Percentiles rank a stretch among this genome's conserved stretches.
These are phyloP conservation scores for Malassezia brasiliensis DNA, from an alignment of 1,284 basidiomycete species.

Conservation along the genomic window DNA sequence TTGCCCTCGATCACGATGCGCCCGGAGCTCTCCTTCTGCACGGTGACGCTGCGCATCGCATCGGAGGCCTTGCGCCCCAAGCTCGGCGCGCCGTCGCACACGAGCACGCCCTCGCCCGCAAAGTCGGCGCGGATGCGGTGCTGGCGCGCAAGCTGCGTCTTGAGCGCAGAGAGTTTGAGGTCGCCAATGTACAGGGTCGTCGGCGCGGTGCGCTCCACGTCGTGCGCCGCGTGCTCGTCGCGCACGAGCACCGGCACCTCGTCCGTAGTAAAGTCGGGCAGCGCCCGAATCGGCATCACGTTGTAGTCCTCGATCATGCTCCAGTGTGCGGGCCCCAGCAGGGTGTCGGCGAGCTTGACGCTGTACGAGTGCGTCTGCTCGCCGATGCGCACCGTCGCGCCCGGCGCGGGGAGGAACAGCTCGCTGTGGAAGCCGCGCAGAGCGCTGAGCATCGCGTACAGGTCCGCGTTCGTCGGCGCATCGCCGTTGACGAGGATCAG, in stretches of 20 bases:
- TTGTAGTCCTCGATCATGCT: slow-evolving; percentile 97
- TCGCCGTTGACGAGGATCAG: slow-evolving; percentile 42
- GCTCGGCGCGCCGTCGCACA: slow-evolving; percentile 26
- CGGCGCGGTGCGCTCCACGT: slow-evolving; percentile 4
- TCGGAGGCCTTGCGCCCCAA: not conserved
- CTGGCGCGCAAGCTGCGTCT: slow-evolving; percentile 20
- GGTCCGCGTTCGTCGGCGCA: slow-evolving; percentile 17
- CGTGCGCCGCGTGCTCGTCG: not conserved
- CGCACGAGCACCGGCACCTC: slow-evolving; percentile 51
- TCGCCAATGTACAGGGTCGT: slow-evolving; percentile 45
- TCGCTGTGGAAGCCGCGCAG: slow-evolving; percentile 65
- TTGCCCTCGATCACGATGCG: slow-evolving; percentile 45
- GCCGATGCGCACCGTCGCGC: slow-evolving; percentile 74
- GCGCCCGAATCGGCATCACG: slow-evolving; percentile 78
- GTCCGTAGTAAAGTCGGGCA: slow-evolving; percentile 68
- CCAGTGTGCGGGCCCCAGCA: slow-evolving; percentile 71
- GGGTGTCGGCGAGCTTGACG: slow-evolving; percentile 78
- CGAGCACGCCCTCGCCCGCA: slow-evolving; percentile 44
- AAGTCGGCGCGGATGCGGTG: slow-evolving; percentile 43
- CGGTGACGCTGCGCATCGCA: slow-evolving; percentile 25
- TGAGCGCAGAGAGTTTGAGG: slow-evolving; percentile 41
- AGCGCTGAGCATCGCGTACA: slow-evolving; percentile 18
- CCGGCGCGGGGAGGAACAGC: slow-evolving; percentile 66
- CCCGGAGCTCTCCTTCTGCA: slow-evolving; percentile 30
- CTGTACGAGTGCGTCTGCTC: slow-evolving; percentile 92